Evolutionary conservation across 2,329 filamentous ascomycete genomes (phyloP).

Genomic region (Cryphonectria radicalis): DNA sequence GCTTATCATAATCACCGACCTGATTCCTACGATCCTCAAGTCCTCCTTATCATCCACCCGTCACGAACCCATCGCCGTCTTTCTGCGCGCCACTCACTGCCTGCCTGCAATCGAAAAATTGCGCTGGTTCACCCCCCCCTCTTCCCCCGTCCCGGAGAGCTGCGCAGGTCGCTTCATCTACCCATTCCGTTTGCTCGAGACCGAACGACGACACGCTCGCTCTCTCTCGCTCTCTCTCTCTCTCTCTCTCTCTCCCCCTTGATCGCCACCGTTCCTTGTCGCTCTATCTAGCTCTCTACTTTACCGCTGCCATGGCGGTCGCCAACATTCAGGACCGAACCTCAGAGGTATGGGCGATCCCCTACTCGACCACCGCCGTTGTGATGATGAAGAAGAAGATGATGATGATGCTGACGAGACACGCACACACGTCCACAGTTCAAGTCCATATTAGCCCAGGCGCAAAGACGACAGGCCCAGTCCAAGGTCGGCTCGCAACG

Average conservation of each 20-base stretch:
- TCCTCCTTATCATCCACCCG: constrained; percentile 14
- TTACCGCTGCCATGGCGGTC: constrained; percentile 57
- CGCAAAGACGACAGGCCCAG: constrained; percentile 77
- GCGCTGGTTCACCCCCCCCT: background rate
- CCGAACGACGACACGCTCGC: constrained; percentile 6
- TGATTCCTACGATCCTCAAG: constrained; percentile 10
- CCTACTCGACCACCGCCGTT: background rate
- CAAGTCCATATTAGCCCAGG: constrained; percentile 84
- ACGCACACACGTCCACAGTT: constrained; percentile 53
- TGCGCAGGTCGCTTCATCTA: constrained; percentile 27
- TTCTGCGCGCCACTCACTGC: background rate
- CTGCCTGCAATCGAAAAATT: background rate
- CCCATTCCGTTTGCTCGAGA: constrained; percentile 3
- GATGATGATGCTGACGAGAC: constrained; percentile 9
- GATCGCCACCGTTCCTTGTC: background rate
- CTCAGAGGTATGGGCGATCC: constrained; percentile 56
- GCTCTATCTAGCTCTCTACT: background rate
- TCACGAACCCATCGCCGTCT: background rate
- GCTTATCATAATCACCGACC: constrained; percentile 25
- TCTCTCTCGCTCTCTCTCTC: too few species aligned
- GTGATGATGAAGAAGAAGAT: background rate
- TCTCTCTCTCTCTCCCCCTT: too few species aligned
- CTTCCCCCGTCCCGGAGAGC: background rate
- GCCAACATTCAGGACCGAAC: constrained; percentile 95
- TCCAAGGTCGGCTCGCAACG: constrained; percentile 79